Conservation (phyloP, 192 early-diverging fungal genomes). For the Podila horticola region DNA sequence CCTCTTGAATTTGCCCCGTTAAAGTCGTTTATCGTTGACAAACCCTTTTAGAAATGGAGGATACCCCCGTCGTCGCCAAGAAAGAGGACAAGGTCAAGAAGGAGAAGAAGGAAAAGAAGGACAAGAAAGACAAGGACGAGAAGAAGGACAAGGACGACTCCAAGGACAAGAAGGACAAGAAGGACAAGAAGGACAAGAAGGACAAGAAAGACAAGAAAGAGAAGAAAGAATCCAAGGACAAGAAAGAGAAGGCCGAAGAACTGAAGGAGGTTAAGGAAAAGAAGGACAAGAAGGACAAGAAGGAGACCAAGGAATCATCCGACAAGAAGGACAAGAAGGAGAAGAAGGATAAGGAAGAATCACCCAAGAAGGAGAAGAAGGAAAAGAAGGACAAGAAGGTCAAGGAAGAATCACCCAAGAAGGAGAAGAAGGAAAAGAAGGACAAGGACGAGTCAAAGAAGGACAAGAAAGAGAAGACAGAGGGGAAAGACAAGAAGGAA, state of each 20-base stretch:
- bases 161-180: slow-evolving; percentile 10
- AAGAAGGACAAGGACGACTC: slow-evolving; percentile 6
- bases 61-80: slow-evolving; percentile 12
- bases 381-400: slow-evolving; percentile 31
- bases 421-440: slow-evolving; percentile 5
- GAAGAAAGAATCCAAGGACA: slow-evolving; percentile 11
- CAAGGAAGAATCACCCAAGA: slow-evolving; percentile 38
- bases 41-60: slow-evolving; percentile 15
- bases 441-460: slow-evolving; percentile 22
- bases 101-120: slow-evolving; percentile 22
- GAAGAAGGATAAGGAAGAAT: slow-evolving; percentile 6
- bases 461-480: slow-evolving; percentile 23
- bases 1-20: too few species aligned
- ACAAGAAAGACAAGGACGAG: slow-evolving; percentile 9
- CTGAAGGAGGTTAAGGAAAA: slow-evolving; percentile 20
- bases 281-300: slow-evolving; percentile 26
- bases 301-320: neutral
- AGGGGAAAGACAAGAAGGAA: slow-evolving; percentile 48
- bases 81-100: slow-evolving; percentile 21
- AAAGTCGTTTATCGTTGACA: too few species aligned
- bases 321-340: slow-evolving; percentile 17
- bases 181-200: slow-evolving; percentile 20
- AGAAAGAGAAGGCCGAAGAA: slow-evolving; percentile 13
- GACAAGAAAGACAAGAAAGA: neutral
- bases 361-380: slow-evolving; percentile 2